Base-by-base conservation (phyloP, 2,329 filamentous ascomycete genomes). In the Diaporthe destruens region DNA sequence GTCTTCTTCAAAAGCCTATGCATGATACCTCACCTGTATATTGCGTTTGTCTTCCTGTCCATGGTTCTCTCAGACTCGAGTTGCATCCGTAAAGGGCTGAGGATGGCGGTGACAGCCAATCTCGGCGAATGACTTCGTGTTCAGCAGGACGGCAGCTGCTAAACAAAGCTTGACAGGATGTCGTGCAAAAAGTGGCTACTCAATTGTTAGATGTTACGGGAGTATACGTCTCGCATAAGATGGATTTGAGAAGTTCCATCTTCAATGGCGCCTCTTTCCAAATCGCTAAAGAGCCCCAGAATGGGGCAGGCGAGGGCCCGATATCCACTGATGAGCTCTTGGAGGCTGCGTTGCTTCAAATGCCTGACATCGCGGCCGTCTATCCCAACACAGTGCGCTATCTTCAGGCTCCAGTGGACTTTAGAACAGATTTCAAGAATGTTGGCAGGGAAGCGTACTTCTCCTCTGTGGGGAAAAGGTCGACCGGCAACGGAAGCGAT, bases 201-300 rank as follows among this genome's bases (percentile, higher is more conserved):
- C 61, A 66, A 39, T 47, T 66, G n/a, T 66, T 47, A 39, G 61
- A 39, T 53, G 32, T 32, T n/a, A 66, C 61, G n/a, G 61, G 61
- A 47, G 47, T 66, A 7, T n/a, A 25, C 18, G 57, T 71, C 4
- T 51, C 69, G 6, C 69, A 71, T n/a, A 71, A 71, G 57, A 61
- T 71, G 42, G 69, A 71, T 20, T 39, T 71, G n/a, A 25, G 69
- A 12, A 66, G 55, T 57, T 47, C 23, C 34, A 51, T 71, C 18
- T 71, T 71, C 42, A 71, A 63, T 3, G 69, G 69, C 1, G 69
- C 69, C 18, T 71, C 69, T 29, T 71, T 71, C 36, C 36, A 53
- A 55, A 39, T 71, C 47, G 39, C 47, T 6, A 53, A 36, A 39
- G 32, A 53, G 7, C 32, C 61, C 25, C 29, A 66, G 6, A 53